Percentiles rank a stretch among this genome's conserved stretches.
Conservation (phyloP, 768 basidiomycete species). For the Daedaleopsis sinensis region DNA sequence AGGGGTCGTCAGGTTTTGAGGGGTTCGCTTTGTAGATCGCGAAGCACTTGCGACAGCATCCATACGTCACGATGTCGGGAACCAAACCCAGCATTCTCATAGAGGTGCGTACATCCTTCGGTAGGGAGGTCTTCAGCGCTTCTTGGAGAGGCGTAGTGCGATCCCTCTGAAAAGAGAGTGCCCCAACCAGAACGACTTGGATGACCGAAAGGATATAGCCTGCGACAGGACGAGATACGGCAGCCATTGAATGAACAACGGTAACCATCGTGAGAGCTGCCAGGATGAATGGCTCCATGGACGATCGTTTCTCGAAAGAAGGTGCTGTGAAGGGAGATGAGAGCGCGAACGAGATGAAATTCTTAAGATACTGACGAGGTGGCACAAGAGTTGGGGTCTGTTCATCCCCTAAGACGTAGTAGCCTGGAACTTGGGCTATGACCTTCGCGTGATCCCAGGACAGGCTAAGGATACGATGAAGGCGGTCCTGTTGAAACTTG, state of each 20-base stretch:
- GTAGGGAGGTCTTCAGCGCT: background rate
- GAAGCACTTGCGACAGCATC: slow-evolving; percentile 14
- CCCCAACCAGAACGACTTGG: background rate
- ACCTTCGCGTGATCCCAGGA: background rate
- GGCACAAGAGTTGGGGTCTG: background rate
- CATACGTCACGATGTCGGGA: slow-evolving; percentile 4
- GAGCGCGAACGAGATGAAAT: too few relatives aligned
- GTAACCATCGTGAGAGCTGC: slow-evolving; percentile 7
- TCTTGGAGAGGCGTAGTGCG: background rate
- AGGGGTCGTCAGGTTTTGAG: background rate
- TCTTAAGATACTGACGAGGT: background rate
- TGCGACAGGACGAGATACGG: background rate
- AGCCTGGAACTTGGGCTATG: background rate
- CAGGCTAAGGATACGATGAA: background rate
- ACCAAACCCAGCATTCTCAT: slow-evolving; percentile 4
- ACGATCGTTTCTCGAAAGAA: background rate
- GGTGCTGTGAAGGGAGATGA: too few relatives aligned
- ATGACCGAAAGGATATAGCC: background rate
- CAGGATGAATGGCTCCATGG: slow-evolving; percentile 6
- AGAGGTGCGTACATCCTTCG: slow-evolving; percentile 8
- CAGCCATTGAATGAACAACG: background rate
- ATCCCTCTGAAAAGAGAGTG: background rate
- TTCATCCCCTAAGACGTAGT: background rate
- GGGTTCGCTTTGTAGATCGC: slow-evolving; percentile 4
- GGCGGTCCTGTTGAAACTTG: background rate